These are phyloP conservation scores for Yarrowia hollandica DNA, from an alignment of 805 yeast species.

Conservation along the genomic window DNA sequence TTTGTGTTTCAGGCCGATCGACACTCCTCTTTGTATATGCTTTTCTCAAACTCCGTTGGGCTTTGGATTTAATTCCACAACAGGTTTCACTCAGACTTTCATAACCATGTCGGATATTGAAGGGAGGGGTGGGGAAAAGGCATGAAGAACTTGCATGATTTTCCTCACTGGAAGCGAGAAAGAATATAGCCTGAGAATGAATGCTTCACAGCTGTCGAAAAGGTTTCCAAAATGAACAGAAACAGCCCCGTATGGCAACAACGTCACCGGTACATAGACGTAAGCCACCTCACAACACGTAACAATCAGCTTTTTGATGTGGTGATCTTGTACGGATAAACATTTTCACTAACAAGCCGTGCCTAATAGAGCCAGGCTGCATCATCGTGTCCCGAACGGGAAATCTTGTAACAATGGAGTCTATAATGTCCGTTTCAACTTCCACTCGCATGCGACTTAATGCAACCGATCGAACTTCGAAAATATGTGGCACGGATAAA, in stretches of 20 bases:
- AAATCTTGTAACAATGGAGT: not conserved
- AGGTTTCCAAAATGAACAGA: no score
- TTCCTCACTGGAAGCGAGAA: no score
- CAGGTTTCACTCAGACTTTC: not conserved
- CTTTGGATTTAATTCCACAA: not conserved
- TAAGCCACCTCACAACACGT: not conserved
- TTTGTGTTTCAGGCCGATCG: not conserved
- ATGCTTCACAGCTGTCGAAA: no score
- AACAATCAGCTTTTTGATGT: no score
- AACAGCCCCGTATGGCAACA: no score
- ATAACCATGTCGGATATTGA: not conserved
- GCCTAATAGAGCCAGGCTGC: conserved; percentile 3
- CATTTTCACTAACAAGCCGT: no score
- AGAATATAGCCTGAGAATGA: no score
- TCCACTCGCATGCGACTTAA: not conserved
- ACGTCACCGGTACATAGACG: no score
- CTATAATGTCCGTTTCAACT: not conserved
- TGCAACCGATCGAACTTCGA: conserved; percentile 19
- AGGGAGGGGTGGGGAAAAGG: not conserved
- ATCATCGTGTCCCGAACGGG: not conserved
- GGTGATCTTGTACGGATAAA: no score
- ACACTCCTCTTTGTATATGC: not conserved
- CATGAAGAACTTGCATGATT: no score
- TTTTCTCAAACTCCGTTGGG: not conserved
- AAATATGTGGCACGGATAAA: no score